Base-by-base conservation (phyloP, 2,329 filamentous ascomycete species). In the Metarhizium anisopliae region DNA sequence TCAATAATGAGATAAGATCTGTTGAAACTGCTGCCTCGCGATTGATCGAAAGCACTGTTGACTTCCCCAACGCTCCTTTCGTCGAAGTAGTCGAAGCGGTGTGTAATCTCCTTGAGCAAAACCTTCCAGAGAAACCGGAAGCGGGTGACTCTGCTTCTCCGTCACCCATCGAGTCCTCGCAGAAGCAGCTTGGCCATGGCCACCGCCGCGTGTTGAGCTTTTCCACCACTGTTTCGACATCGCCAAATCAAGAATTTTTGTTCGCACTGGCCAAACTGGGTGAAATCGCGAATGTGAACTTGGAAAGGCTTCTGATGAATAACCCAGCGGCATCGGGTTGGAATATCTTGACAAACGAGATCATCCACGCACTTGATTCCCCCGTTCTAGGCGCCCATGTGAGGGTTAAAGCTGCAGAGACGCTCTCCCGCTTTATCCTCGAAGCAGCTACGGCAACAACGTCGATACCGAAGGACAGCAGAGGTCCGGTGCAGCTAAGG, bases 11-110 rank as follows among this genome's bases (percentile, higher is more conserved):
- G 67, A 87, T 96, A 32, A 83, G 87, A 58, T 90, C 94, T 36
- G 93, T 97, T 0, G 90, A 96, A 68, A 86, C 87, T 6, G 94
- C 94, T 2, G 90, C 91, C 1, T 84, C 85, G 1, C 84, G 94
- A 59, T 77, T 99, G 18, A 85, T 97, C 56, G 94, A 97, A 67
- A 96, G 91, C 70, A 97, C 92, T 0, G 79, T 87, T 16, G 92
- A 96, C 62, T 97, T 95, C 64, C 90, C 91, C 0, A 91, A 93
- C 60, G 79, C 84, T 16, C 78, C 90, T 0, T 97, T 97, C 63
- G 74, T 87, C 5, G 83, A 89, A 59, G 83, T 97, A 10, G 76
- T 97, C 2, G 75, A 78, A 54, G 87, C 91, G 0, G 78, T 96
- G 4, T 91, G 90, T 64, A 77, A 80, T 50, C 75, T 96, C 6